A percentile compares a stretch with the other conserved stretches of the same genome.
Evolutionary conservation across 2,329 filamentous ascomycete genomes (phyloP).

Genomic region (Botrytis pseudocinerea): DNA sequence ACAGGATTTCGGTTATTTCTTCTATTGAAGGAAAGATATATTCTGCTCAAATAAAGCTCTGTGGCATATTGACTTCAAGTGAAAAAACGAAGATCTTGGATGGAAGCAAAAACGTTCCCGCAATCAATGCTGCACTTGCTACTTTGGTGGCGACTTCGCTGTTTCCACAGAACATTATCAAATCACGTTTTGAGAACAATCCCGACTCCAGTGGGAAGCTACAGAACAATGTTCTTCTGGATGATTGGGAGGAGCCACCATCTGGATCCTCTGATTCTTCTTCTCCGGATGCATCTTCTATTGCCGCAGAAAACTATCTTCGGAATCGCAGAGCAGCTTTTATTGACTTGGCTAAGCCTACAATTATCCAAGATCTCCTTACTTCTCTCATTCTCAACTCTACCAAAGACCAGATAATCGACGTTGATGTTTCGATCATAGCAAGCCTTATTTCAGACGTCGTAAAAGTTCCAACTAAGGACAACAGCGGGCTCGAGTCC

Average conservation of each 20-base stretch:
- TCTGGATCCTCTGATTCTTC: neutral
- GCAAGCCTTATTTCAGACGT: neutral
- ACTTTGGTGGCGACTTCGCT: neutral
- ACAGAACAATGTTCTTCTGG: neutral
- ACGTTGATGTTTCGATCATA: neutral
- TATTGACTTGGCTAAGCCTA: neutral
- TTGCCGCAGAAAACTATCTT: neutral
- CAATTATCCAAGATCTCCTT: neutral
- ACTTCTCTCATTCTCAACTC: neutral
- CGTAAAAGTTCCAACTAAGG: neutral
- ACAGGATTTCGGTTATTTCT: neutral
- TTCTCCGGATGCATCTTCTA: neutral
- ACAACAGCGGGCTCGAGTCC: neutral
- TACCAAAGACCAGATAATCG: neutral
- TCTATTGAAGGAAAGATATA: neutral
- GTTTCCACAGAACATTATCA: neutral
- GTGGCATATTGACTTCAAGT: neutral
- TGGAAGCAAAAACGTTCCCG: neutral
- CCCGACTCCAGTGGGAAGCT: neutral
- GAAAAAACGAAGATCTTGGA: neutral
- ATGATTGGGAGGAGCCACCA: neutral
- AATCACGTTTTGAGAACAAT: neutral
- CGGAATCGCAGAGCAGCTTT: neutral
- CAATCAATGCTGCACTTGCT: neutral
- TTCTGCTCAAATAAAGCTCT: neutral